Conservation (phyloP, 495 filamentous ascomycete species). For the Wilcoxina mikolae region DNA sequence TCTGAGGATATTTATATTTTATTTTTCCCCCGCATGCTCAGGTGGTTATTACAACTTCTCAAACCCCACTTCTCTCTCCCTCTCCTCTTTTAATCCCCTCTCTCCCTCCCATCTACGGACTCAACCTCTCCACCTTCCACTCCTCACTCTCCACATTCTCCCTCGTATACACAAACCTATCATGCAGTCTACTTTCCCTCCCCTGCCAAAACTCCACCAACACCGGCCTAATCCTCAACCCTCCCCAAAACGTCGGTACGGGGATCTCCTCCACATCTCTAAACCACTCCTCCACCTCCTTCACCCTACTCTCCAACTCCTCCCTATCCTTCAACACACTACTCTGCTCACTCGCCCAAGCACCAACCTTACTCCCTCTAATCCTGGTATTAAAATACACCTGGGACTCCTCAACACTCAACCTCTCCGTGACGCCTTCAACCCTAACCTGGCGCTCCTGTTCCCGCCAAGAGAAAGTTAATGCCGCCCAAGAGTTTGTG, state of each 20-base stretch:
- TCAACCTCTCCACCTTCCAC: conserved; percentile 6
- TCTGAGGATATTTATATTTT: no score
- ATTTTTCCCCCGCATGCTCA: no score
- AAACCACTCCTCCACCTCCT: conserved; percentile 39
- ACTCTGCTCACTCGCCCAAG: conserved; percentile 87
- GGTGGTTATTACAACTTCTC: no score
- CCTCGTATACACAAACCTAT: conserved; percentile 64
- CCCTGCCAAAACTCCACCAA: conserved; percentile 93
- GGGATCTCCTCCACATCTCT: conserved; percentile 63
- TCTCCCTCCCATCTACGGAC: no score
- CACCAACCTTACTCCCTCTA: conserved; percentile 60
- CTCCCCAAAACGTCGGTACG: conserved; percentile 89
- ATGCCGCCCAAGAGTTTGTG: conserved; percentile 49
- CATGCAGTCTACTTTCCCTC: conserved; percentile 70
- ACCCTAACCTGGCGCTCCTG: conserved; percentile 76
- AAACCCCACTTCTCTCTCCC: no score
- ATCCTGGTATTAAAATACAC: conserved; percentile 62
- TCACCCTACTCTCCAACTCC: conserved; percentile 29
- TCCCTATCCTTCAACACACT: conserved; percentile 40
- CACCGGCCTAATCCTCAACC: conserved; percentile 70
- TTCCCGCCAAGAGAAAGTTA: conserved; percentile 64
- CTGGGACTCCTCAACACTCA: conserved; percentile 61
- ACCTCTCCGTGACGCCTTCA: conserved; percentile 55
- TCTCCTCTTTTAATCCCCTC: no score
- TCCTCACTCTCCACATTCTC: conserved; percentile 2